phyloP scores from a whole-genome alignment of 208 protist genomes.

The Acanthamoeba lugdunensis region DNA sequence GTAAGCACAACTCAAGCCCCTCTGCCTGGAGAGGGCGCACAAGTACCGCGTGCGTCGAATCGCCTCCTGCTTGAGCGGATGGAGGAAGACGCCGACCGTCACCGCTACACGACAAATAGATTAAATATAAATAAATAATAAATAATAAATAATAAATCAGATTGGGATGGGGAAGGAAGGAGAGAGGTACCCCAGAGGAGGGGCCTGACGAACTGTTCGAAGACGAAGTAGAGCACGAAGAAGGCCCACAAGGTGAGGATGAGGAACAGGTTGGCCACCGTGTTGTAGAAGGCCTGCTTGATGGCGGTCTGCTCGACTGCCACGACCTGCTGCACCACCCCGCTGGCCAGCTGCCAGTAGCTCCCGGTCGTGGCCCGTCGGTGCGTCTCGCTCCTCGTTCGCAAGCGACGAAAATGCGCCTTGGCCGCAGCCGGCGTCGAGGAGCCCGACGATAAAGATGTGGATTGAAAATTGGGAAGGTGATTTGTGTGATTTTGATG shows the following conservation, averaged over 20 bases:
- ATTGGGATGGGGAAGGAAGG: not conserved
- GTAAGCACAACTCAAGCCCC: not conserved
- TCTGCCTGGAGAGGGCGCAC: not conserved
- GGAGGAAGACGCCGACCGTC: conserved; percentile 19
- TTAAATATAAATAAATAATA: not conserved
- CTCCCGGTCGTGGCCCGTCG: not conserved
- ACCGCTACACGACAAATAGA: not conserved
- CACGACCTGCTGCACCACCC: conserved; percentile 34
- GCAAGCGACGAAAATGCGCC: not conserved
- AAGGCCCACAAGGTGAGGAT: conserved; percentile 54
- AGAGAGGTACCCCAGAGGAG: conserved; percentile 33
- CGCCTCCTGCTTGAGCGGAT: conserved; percentile 49
- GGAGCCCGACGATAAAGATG: not conserved
- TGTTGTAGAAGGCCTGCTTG: conserved; percentile 71
- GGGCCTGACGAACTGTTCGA: conserved; percentile 55
- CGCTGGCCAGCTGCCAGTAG: conserved; percentile 15
- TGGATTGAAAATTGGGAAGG: not conserved
- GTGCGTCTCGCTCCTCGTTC: not conserved
- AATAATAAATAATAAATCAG: not conserved
- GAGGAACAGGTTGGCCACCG: conserved; percentile 47
- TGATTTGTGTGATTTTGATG: not conserved
- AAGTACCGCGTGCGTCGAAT: not conserved
- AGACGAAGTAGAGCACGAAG: conserved; percentile 65
- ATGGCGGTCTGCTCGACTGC: conserved; percentile 11
- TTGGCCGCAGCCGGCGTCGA: not conserved